These are phyloP conservation scores for Arabidopsis hybrid DNA, from an alignment of 441 rosid species.

Conservation along the genomic window DNA sequence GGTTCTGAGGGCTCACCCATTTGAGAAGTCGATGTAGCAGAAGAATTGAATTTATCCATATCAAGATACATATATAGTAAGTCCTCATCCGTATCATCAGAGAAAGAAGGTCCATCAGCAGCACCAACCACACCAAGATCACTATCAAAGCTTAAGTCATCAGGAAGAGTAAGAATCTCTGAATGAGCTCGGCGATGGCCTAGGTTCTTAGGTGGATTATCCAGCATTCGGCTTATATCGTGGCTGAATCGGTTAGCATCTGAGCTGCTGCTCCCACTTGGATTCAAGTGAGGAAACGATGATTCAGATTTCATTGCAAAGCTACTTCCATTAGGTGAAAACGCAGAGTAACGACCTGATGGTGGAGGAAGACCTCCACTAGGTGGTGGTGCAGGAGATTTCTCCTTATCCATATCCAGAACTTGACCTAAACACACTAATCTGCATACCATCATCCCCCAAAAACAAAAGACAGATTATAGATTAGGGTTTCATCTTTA, in stretches of 20 bases:
- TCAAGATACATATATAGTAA: conserved; percentile 86
- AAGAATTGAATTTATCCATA: conserved; percentile 91
- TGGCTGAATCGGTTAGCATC: conserved; percentile 75
- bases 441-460: conserved; percentile 19
- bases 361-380: conserved; percentile 70
- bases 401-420: conserved; percentile 75
- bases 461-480: background rate
- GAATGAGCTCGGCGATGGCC: conserved; percentile 99
- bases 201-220: conserved; percentile 84
- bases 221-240: conserved; percentile 90
- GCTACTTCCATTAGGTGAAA: conserved; percentile 38
- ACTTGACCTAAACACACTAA: conserved; percentile 18
- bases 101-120: conserved; percentile 78
- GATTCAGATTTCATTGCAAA: conserved; percentile 39
- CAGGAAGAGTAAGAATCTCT: conserved; percentile 95
- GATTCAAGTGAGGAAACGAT: conserved; percentile 32
- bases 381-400: conserved; percentile 53
- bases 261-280: conserved; percentile 48
- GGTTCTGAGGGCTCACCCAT: conserved; percentile 64
- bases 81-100: conserved; percentile 88
- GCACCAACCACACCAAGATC: conserved; percentile 94
- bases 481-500: conserved; percentile 14
- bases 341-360: conserved; percentile 69
- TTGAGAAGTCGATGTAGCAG: conserved; percentile 75
- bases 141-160: conserved; percentile 94